Evolutionary conservation across 2,329 filamentous ascomycete genomes (phyloP), one percentile per base, ranked within the genome.

Genomic region (Trichoderma citrinoviride): DNA sequence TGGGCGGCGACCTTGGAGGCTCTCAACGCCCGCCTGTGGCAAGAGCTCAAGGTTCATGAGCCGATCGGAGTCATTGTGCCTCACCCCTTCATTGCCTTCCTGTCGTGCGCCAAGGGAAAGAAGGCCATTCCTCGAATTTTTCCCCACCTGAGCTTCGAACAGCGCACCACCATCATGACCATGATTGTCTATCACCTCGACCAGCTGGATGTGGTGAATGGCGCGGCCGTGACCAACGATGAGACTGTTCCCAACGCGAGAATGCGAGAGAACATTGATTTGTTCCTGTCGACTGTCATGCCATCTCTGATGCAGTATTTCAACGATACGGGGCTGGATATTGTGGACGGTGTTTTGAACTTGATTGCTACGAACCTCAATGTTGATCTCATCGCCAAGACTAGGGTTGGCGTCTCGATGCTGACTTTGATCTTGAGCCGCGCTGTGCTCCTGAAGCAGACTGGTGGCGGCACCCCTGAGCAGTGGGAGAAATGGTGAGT

Each of bases 141-240:
- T 85, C 90, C 93, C 49, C 92, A 97, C 73, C 91, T 97, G 60
- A 90, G 91, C 68, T 90, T 93, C 67, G 91, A 97, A 74, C 93
- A 98, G 78, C 91, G 94, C 56, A 93, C 95, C 23, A 98, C 93
- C 1, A 92, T 98, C 68, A 83, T 99, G 67, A 99, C 95, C 5
- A 94, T 99, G 85, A 94, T 99, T 70, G 87, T 96, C 66, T 89
- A 97, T 58, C 93, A 98, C 72, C 87, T 99, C 37, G 95, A 98
- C 75, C 88, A 91, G 70, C 84, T 99, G 46, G 93, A 97, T 71
- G 94, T 99, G 56, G 90, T 98, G 65, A 88, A 90, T 64, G 87
- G 90, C 63, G 93, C 91, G 1, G 88, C 92, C 69, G 87, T 93
- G 54, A 85, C 84, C 10, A 85, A 87, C 8, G 90, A 90, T 17